Evolutionary conservation across 768 basidiomycete species (phyloP), one percentile per base, ranked within the genome.

Genomic region (Boletus insuetus): DNA sequence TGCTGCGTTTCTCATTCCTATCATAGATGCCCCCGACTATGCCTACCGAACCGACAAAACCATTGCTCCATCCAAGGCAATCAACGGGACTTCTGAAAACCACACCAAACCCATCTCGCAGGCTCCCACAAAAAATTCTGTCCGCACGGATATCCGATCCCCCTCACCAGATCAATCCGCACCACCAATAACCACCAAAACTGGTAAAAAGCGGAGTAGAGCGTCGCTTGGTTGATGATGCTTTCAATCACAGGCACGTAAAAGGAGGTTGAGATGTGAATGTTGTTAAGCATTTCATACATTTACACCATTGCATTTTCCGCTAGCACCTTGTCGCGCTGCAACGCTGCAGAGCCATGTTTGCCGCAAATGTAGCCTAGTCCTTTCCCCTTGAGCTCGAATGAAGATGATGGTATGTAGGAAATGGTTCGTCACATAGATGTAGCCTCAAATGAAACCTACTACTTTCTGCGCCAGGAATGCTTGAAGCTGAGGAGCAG

Each of bases 191-290:
- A 51, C 67, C 42, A 54, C 54, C 41, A 72, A 67, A 56, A 49
- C 60, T 35, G 65, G 64, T 35, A 67, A 51, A 68, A 72, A 74
- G 62, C 71, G 71, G 55, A 66, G 60, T 50, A 74, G 72, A 64
- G 52, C 56, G 32, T 67, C 71, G 22, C 56, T 69, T 44, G 65
- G 45, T 61, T 67, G 62, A 72, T 35, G 22, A 51, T 49, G 16
- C 34, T 46, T 60, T 54, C 55, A 48, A 49, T 52, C 53, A 55
- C 53, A 54, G 54, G 53, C 56, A 53, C 55, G 58, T 51, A 45
- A 58, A 57, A 43, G 8, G 26, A 44, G 52, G 46, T 58, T 49
- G 61, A 57, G 55, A 58, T 56, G 47, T 55, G 54, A 67, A 62
- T 59, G 56, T 58, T 61, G 45, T 64, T 53, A 54, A 61, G 60